These are phyloP conservation scores for Blastobotrys chiropterorum DNA, from an alignment of 805 yeast genomes.

Conservation along the genomic window DNA sequence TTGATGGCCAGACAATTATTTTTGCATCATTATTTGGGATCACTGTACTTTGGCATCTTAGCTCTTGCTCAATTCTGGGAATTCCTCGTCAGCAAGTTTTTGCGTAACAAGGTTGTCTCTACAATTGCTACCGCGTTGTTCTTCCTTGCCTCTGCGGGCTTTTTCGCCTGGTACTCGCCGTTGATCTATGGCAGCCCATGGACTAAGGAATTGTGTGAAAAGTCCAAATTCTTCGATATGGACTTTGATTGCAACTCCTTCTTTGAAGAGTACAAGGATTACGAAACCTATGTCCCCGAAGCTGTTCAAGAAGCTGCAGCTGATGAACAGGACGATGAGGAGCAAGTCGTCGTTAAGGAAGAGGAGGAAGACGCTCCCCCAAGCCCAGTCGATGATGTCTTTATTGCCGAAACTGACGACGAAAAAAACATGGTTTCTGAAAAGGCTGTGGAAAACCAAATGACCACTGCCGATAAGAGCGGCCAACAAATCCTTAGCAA, in stretches of 20 bases:
- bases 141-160: constrained; percentile 43
- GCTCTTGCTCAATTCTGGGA: constrained; percentile 58
- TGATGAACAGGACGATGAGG: constrained; percentile 3
- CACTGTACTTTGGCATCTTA: constrained; percentile 79
- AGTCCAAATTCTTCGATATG: constrained; percentile 64
- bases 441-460: background rate
- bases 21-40: constrained; percentile 89
- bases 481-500: background rate
- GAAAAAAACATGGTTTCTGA: background rate
- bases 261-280: constrained; percentile 27
- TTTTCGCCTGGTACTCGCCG: constrained; percentile 61
- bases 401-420: constrained; percentile 2
- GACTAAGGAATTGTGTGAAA: constrained; percentile 63
- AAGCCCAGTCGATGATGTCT: constrained; percentile 1
- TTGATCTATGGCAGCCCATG: constrained; percentile 73
- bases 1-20: constrained; percentile 91
- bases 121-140: constrained; percentile 43
- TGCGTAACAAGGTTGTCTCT: constrained; percentile 39
- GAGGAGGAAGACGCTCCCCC: background rate
- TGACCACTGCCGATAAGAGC: background rate
- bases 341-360: background rate
- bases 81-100: constrained; percentile 25
- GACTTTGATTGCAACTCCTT: constrained; percentile 77
- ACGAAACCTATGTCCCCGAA: constrained; percentile 18
- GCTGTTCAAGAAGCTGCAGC: constrained; percentile 9